Evolutionary conservation across 1,284 basidiomycete species (phyloP).

Genomic region (Rhodotorula sp.): DNA sequence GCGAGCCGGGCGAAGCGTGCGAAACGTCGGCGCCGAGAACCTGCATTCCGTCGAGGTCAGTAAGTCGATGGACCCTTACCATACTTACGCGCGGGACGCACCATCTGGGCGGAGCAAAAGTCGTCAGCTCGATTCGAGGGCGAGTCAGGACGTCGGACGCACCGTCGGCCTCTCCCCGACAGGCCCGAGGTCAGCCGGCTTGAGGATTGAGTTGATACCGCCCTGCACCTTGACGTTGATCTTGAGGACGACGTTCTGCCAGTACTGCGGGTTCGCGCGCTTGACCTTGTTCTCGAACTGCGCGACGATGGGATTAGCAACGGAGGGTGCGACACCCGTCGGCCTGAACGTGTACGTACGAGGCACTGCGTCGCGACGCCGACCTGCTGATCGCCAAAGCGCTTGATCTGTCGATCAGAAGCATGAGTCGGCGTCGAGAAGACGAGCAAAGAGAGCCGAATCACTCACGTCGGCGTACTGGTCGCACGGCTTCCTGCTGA

Average conservation of each 20-base stretch:
- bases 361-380: slow-evolving; percentile 31
- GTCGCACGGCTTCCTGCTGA: slow-evolving; percentile 13
- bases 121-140: too few relatives aligned
- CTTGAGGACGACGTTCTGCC: slow-evolving; percentile 54
- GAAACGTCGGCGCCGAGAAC: slow-evolving; percentile 85
- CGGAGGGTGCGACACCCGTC: background rate
- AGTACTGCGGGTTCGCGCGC: background rate
- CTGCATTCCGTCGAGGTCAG: background rate
- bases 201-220: slow-evolving; percentile 64
- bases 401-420: too few relatives aligned
- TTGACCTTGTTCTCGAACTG: background rate
- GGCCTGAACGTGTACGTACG: slow-evolving; percentile 7
- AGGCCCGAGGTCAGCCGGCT: slow-evolving; percentile 8
- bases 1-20: slow-evolving; percentile 66
- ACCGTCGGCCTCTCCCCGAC: slow-evolving; percentile 46
- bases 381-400: slow-evolving; percentile 23
- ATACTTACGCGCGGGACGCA: background rate
- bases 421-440: too few relatives aligned
- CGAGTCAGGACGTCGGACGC: too few relatives aligned
- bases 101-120: slow-evolving; percentile 45
- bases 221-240: slow-evolving; percentile 75
- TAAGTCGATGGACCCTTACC: too few relatives aligned
- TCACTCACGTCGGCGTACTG: slow-evolving; percentile 23
- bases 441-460: background rate
- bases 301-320: background rate